Base-by-base conservation (phyloP, 225 moss, liverwort and hornwort genomes). In the Takakia lepidozioides region DNA sequence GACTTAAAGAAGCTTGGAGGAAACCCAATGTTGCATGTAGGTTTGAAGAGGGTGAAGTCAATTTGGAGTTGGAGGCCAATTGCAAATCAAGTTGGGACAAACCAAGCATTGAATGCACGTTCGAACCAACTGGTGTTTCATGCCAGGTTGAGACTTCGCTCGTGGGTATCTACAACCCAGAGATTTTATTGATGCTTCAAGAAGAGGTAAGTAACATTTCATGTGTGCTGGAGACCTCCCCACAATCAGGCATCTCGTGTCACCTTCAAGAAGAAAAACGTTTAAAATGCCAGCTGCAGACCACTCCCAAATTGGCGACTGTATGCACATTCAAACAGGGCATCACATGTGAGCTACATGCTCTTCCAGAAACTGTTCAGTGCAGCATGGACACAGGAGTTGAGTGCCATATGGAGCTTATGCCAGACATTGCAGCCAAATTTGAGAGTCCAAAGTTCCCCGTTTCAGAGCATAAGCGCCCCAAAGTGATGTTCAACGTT, bases 1-100 rank as follows among this genome's bases (percentile, higher is more conserved):
- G 27, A 8, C 24, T 15, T 10, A 5, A 21, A 34, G 11, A 14
- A 29, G 60, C 0, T n/a, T 27, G 47, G 15, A 51, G 61, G 0
- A 61, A 60, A 5, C 45, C 61, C 0, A 60, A 53, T 0, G 61
- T 72, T 32, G 51, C 53, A 0, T 47, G 60, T 13, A 22, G 26
- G 10, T 26, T 42, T 11, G 29, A 29, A 40, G 42, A 54, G 19
- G 29, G 26, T 2, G 20, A 14, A 19, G 27, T 49, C 6, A 17
- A 15, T 28, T 27, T 26, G 14, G 60, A 60, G 41, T 48, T 57
- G 1, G 47, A 58, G 15, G 54, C 2, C 10, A 3, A 61, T 41
- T 49, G 61, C 0, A 55, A 72, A 22, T 49, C 13, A 1, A 49
- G 48, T 28, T 49, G 41, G 54, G 27, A 54, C 28, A 54, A 54